Base-by-base conservation (phyloP, 768 basidiomycete species). In the Cystobasidiopsis lactophilus region DNA sequence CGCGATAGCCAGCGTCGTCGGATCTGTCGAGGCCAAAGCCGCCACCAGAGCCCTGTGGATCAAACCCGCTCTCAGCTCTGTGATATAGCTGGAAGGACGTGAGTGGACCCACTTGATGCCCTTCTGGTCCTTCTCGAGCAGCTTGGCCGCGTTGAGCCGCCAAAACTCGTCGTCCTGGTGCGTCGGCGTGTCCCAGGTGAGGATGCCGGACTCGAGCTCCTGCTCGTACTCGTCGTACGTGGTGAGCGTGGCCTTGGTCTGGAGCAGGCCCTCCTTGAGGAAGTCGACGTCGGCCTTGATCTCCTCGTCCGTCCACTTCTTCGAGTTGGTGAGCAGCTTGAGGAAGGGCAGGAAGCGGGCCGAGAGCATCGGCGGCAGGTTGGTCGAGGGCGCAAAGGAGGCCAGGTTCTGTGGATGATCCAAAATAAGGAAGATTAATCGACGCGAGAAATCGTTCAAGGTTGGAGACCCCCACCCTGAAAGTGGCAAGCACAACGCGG, bases 161-260 rank as follows among this genome's bases (percentile, higher is more conserved):
- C 93, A 98, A 70, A 98, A 98, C 33, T 85, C 78, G 55, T 95
- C 91, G 1, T 84, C 89, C 63, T 88, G 84, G 63, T 98, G 93
- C 10, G 85, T 82, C 13, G 91, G 89, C 3, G 84, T 79, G 30
- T 23, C 23, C 93, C 93, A 96, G 5, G 85, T 82, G 24, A 96
- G 69, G 65, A 86, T 85, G 1, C 89, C 88, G 3, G 82, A 84
- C 18, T 77, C 71, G 29, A 98, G 70, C 65, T 96, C 91, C 0
- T 85, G 88, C 11, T 75, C 76, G 63, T 95, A 98, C 67, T 95
- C 89, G 64, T 96, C 93, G 65, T 83, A 98, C 0, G 86, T 98
- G 54, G 88, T 95, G 58, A 96, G 67, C 51, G 83, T 88, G 62
- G 89, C 78, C 67, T 89, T 83, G 51, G 83, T 76, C 30, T 72